Conservation (phyloP, 1,139 yeast genomes). For the Saccharomyces hybrid region DNA sequence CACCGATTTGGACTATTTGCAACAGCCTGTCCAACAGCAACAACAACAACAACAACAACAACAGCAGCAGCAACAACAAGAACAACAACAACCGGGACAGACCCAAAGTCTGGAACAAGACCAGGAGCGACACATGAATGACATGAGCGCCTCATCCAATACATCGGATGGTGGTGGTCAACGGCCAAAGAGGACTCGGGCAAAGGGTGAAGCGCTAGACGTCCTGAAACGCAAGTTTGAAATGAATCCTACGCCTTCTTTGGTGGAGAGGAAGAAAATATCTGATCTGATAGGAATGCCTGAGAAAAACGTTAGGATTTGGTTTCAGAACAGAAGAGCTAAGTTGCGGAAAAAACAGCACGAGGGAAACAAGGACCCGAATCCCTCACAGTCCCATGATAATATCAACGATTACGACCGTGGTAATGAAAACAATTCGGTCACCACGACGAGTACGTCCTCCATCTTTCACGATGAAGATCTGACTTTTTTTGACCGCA, state of each 20-base stretch:
- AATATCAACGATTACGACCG: background rate
- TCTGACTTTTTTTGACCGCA: conserved; percentile 28
- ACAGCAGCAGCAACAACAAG: background rate
- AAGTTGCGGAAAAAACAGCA: conserved; percentile 45
- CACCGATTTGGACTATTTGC: conserved; percentile 6
- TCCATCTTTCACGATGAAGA: conserved; percentile 8
- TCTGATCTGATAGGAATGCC: conserved; percentile 77
- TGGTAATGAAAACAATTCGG: background rate
- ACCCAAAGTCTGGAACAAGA: background rate
- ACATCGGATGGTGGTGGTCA: conserved; percentile 4
- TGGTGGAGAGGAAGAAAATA: conserved; percentile 60
- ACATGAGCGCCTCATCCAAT: background rate
- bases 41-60: conserved; percentile 2
- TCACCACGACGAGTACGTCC: background rate
- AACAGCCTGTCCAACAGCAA: background rate
- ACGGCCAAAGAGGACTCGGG: conserved; percentile 44
- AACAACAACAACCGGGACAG: background rate
- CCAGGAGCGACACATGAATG: background rate
- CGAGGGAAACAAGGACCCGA: background rate
- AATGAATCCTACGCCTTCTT: conserved; percentile 61
- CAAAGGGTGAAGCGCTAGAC: conserved; percentile 77
- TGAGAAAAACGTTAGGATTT: conserved; percentile 83
- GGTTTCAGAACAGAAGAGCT: conserved; percentile 93
- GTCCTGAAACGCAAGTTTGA: conserved; percentile 63
- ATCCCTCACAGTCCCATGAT: background rate